These are phyloP conservation scores for Colletotrichum coccodes DNA, from an alignment of 2,329 filamentous ascomycete genomes.

Conservation along the genomic window DNA sequence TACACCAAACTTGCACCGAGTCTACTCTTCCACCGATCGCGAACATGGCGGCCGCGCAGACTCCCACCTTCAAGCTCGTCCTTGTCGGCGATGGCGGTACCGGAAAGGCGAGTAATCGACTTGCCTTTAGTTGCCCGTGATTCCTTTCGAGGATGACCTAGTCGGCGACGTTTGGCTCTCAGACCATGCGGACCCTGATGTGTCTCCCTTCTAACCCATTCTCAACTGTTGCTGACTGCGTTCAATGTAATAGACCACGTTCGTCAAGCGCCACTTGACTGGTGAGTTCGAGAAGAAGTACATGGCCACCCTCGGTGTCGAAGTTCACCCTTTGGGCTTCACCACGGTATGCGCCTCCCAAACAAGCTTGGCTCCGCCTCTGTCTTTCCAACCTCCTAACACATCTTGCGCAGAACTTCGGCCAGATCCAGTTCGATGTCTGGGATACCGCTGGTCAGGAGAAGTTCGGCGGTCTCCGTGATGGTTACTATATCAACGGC, in stretches of 20 bases:
- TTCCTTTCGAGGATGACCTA: background rate
- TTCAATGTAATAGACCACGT: conserved; percentile 80
- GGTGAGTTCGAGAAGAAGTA: conserved; percentile 99
- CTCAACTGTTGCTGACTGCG: conserved; percentile 36
- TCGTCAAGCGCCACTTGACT: conserved; percentile 99
- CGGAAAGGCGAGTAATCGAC: conserved; percentile 78
- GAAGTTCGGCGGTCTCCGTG: conserved; percentile 99
- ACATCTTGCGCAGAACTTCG: conserved; percentile 81
- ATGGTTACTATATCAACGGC: conserved; percentile 99
- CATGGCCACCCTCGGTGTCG: conserved; percentile 98
- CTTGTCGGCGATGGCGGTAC: conserved; percentile 99
- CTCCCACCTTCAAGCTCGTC: conserved; percentile 98
- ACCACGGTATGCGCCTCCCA: conserved; percentile 80
- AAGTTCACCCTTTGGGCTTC: conserved; percentile 98
- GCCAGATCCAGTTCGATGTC: conserved; percentile 97
- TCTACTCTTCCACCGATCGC: conserved; percentile 37
- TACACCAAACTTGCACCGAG: conserved; percentile 49
- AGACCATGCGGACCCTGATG: background rate
- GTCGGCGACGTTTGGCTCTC: background rate
- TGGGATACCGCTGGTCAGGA: conserved; percentile 99
- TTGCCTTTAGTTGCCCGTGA: background rate
- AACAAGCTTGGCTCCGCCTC: conserved; percentile 2
- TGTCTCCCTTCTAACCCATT: background rate
- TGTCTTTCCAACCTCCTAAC: conserved; percentile 14
- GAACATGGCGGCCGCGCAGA: conserved; percentile 74